phyloP scores from a whole-genome alignment of 495 filamentous ascomycete genomes.

The Penicillium antarcticum region DNA sequence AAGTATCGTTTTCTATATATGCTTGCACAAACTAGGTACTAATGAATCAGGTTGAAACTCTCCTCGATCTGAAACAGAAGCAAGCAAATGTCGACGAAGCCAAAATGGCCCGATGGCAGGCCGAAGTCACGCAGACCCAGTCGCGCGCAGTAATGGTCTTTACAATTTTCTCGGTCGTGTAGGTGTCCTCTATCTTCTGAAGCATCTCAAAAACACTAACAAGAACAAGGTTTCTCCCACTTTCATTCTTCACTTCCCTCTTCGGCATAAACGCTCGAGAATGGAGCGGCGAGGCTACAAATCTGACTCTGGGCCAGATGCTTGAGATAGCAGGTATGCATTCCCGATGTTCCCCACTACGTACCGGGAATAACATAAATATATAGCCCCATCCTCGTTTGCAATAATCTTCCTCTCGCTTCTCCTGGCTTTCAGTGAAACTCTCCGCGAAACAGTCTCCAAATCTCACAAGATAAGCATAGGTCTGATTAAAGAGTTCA shows the following conservation, averaged over 20 bases:
- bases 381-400: conserved; percentile 32
- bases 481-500: conserved; percentile 25
- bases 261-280: conserved; percentile 65
- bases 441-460: conserved; percentile 26
- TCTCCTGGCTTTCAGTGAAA: conserved; percentile 41
- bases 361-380: conserved; percentile 7
- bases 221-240: conserved; percentile 49
- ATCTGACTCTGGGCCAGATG: conserved; percentile 31
- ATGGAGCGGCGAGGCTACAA: conserved; percentile 49
- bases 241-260: conserved; percentile 64
- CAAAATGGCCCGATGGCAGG: conserved; percentile 59
- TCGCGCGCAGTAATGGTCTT: conserved; percentile 67
- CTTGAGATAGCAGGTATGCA: conserved; percentile 32
- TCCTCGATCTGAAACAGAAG: conserved; percentile 66
- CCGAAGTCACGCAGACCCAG: conserved; percentile 60
- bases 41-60: conserved; percentile 53
- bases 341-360: not conserved
- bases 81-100: conserved; percentile 68
- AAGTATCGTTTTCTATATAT: not conserved
- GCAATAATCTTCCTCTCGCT: conserved; percentile 43
- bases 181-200: conserved; percentile 26
- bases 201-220: conserved; percentile 25
- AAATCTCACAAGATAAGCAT: conserved; percentile 24
- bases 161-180: conserved; percentile 66
- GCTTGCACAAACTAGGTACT: not conserved